Percentiles rank a stretch among this genome's conserved stretches.
Evolutionary conservation across 1,139 yeast genomes (phyloP).

Genomic region (Suhomyces ambrosiae): DNA sequence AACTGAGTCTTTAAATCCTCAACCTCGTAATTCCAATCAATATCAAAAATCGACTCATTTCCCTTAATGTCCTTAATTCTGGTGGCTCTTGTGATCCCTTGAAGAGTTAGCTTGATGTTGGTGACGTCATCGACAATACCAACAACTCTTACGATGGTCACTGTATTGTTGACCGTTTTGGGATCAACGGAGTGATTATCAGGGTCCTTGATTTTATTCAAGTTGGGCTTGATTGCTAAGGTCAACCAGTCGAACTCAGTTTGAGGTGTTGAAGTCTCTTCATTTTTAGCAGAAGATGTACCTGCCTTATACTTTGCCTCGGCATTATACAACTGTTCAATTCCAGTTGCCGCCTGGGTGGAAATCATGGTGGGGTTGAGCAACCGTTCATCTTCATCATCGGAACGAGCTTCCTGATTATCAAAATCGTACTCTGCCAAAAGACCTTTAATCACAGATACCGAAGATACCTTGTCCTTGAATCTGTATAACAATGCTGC

Average conservation of each 20-base stretch:
- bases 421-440: constrained; percentile 40
- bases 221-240: constrained; percentile 45
- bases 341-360: constrained; percentile 39
- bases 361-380: constrained; percentile 32
- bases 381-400: constrained; percentile 19
- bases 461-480: constrained; percentile 31
- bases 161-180: constrained; percentile 26
- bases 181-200: constrained; percentile 16
- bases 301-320: constrained; percentile 20
- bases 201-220: constrained; percentile 36
- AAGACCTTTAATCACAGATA: constrained; percentile 35
- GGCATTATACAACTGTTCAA: constrained; percentile 28
- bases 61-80: constrained; percentile 17
- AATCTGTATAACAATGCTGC: constrained; percentile 47
- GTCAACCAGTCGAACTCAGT: constrained; percentile 42
- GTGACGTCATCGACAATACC: constrained; percentile 51
- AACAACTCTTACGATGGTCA: constrained; percentile 52
- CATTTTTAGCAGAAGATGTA: constrained; percentile 3
- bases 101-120: constrained; percentile 51
- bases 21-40: constrained; percentile 30
- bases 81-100: constrained; percentile 48
- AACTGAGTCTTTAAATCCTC: constrained; percentile 24
- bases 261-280: constrained; percentile 11
- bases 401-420: constrained; percentile 17
- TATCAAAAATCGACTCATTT: constrained; percentile 33